A percentile compares a stretch with the other conserved stretches of the same genome.
These are phyloP conservation scores for Myrmaecium sp. DNA, from an alignment of 2,329 filamentous ascomycete genomes.

Conservation along the genomic window DNA sequence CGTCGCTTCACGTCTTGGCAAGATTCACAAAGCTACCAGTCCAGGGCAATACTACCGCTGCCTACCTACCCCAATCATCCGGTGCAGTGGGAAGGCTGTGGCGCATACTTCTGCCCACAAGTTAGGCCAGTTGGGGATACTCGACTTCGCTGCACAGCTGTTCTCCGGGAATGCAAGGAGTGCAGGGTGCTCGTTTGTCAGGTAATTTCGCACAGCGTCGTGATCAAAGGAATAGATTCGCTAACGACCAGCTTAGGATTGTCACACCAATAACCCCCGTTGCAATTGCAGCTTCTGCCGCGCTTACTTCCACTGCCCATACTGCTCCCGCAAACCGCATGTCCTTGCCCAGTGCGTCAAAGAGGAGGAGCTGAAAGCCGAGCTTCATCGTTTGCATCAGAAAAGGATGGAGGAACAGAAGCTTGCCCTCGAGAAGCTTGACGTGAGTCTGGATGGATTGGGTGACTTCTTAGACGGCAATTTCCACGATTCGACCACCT, in stretches of 20 bases:
- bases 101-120: constrained; percentile 24
- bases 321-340: constrained; percentile 16
- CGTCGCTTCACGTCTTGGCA: too few species aligned
- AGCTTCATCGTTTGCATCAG: too few species aligned
- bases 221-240: not conserved
- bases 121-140: constrained; percentile 21
- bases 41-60: constrained; percentile 13
- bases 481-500: too few species aligned
- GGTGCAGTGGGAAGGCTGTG: constrained; percentile 27
- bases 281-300: constrained; percentile 24
- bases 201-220: constrained; percentile 13
- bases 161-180: constrained; percentile 21
- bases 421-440: too few species aligned
- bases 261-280: constrained; percentile 12
- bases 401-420: too few species aligned
- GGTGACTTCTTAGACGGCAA: too few species aligned
- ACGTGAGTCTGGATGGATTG: too few species aligned
- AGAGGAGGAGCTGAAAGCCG: constrained; percentile 17
- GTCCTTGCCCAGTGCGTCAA: constrained; percentile 19
- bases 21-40: too few species aligned
- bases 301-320: constrained; percentile 22
- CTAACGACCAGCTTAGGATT: constrained; percentile 10
- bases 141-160: constrained; percentile 18
- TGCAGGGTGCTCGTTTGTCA: constrained; percentile 25
- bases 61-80: constrained; percentile 24